These are phyloP conservation scores for Myochromella boudieri DNA, from an alignment of 768 basidiomycete species.

Conservation along the genomic window DNA sequence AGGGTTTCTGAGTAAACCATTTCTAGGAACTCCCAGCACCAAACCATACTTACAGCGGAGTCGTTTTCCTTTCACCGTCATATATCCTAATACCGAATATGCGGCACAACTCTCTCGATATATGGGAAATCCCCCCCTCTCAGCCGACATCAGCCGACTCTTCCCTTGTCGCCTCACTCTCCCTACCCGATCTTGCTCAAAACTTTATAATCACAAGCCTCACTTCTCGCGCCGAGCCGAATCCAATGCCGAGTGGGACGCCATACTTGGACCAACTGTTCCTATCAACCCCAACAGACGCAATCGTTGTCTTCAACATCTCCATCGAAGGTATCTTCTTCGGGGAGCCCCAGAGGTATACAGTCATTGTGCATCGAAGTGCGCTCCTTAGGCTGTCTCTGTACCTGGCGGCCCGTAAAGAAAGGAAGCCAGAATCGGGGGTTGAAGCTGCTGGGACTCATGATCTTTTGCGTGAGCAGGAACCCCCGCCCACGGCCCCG, in stretches of 20 bases:
- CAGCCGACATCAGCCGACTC: constrained; percentile 9
- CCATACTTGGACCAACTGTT: constrained; percentile 6
- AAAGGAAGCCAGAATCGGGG: too few relatives aligned
- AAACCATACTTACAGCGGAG: constrained; percentile 19
- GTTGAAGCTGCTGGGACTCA: too few relatives aligned
- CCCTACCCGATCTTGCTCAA: background rate
- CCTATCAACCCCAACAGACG: constrained; percentile 3
- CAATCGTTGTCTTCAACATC: constrained; percentile 13
- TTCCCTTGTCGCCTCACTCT: constrained; percentile 10
- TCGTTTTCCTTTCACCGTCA: constrained; percentile 23
- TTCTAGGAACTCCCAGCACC: constrained; percentile 14
- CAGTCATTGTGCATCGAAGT: constrained; percentile 11
- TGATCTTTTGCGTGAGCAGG: too few relatives aligned
- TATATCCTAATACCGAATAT: constrained; percentile 26
- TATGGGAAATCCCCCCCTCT: constrained; percentile 19
- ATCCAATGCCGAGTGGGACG: constrained; percentile 4
- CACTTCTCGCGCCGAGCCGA: constrained; percentile 17
- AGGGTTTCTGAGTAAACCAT: background rate
- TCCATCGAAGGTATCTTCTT: background rate
- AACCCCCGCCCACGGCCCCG: too few relatives aligned
- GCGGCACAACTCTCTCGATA: constrained; percentile 18
- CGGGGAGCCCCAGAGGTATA: background rate
- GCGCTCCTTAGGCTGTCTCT: constrained; percentile 4
- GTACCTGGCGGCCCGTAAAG: too few relatives aligned
- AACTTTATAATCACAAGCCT: background rate